Evolutionary conservation across 768 basidiomycete genomes (phyloP).

Genomic region (Pleurotus djamor): DNA sequence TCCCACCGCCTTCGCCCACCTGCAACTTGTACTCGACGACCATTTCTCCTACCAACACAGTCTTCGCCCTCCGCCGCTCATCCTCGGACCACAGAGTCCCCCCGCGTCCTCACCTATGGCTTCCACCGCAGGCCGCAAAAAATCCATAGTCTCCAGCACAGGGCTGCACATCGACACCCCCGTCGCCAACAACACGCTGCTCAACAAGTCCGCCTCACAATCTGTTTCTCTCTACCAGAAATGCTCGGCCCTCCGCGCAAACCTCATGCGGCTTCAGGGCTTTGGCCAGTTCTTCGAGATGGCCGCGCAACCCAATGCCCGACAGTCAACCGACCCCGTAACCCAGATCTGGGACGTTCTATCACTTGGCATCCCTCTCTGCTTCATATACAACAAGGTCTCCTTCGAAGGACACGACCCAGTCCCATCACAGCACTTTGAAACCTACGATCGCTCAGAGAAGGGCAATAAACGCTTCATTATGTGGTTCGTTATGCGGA

Average conservation of each 20-base stretch:
- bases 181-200: slow-evolving; percentile 77
- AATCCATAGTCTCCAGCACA: slow-evolving; percentile 66
- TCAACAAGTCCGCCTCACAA: slow-evolving; percentile 88
- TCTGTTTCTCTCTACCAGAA: slow-evolving; percentile 91
- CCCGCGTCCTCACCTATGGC: slow-evolving; percentile 31
- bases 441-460: slow-evolving; percentile 72
- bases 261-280: slow-evolving; percentile 75
- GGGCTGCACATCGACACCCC: slow-evolving; percentile 69
- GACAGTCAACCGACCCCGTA: slow-evolving; percentile 89
- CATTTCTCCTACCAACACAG: slow-evolving; percentile 1
- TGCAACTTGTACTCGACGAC: not conserved
- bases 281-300: slow-evolving; percentile 71
- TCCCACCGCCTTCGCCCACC: not conserved
- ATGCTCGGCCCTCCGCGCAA: slow-evolving; percentile 75
- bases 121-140: slow-evolving; percentile 71
- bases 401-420: slow-evolving; percentile 68
- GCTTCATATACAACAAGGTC: slow-evolving; percentile 81
- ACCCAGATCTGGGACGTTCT: slow-evolving; percentile 94
- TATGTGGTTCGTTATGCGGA: slow-evolving; percentile 88
- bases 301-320: slow-evolving; percentile 53
- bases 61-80: not conserved
- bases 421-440: slow-evolving; percentile 40
- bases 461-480: slow-evolving; percentile 79
- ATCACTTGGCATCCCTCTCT: slow-evolving; percentile 89
- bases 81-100: not conserved